These are phyloP conservation scores for Pseudocercospora cruenta DNA, from an alignment of 2,329 filamentous ascomycete species.

Conservation along the genomic window DNA sequence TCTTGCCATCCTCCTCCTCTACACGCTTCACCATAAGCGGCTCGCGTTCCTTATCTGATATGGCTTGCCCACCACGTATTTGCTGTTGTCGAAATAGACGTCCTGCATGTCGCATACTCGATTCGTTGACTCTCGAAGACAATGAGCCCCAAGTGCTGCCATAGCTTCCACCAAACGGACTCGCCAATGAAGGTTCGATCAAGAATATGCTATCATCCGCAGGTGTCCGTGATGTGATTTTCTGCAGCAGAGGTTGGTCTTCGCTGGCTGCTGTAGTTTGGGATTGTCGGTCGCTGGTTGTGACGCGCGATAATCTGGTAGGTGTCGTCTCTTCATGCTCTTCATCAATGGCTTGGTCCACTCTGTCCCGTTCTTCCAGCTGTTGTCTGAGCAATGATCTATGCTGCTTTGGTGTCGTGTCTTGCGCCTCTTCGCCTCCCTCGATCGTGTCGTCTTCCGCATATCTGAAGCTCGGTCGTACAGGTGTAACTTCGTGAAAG, in stretches of 20 bases:
- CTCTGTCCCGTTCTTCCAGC: slow-evolving; percentile 35
- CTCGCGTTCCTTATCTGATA: slow-evolving; percentile 55
- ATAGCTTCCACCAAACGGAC: slow-evolving; percentile 74
- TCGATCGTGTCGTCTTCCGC: slow-evolving; percentile 52
- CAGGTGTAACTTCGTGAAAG: slow-evolving; percentile 85
- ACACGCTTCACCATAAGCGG: slow-evolving; percentile 87
- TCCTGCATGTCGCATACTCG: slow-evolving; percentile 60
- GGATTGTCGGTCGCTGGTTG: slow-evolving; percentile 7
- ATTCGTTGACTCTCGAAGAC: slow-evolving; percentile 59
- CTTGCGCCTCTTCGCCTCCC: slow-evolving; percentile 54
- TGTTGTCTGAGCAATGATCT: slow-evolving; percentile 37
- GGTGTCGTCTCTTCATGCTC: slow-evolving; percentile 38
- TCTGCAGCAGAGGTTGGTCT: slow-evolving; percentile 33
- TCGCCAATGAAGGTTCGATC: slow-evolving; percentile 61
- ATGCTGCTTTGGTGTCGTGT: slow-evolving; percentile 38
- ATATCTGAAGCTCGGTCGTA: slow-evolving; percentile 71
- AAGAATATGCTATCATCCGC: slow-evolving; percentile 50
- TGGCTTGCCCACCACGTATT: slow-evolving; percentile 45
- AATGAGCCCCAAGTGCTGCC: slow-evolving; percentile 65
- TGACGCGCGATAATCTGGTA: slow-evolving; percentile 28
- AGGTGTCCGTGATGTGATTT: slow-evolving; percentile 32
- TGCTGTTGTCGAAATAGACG: slow-evolving; percentile 54
- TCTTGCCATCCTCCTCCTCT: slow-evolving; percentile 79
- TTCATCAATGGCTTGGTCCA: slow-evolving; percentile 29
- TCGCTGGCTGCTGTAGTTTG: slow-evolving; percentile 19